A percentile compares a stretch with the other conserved stretches of the same genome.
Conservation (phyloP, 1,139 yeast species). For the Diutina siamensis region DNA sequence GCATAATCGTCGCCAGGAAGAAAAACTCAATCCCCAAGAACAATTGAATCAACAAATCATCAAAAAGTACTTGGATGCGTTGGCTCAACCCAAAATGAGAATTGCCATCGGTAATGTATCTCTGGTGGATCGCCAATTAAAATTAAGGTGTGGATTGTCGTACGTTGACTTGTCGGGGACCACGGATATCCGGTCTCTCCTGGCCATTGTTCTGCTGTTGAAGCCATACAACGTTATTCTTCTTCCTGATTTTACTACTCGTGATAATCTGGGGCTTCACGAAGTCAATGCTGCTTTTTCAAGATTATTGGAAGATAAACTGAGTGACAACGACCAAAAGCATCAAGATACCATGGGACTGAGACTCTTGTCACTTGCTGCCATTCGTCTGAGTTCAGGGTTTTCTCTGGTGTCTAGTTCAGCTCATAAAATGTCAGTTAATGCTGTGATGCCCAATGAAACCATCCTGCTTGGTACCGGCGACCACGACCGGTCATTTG, state of each 20-base stretch:
- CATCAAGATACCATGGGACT: background rate
- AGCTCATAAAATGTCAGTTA: slow-evolving; percentile 18
- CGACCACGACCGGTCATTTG: slow-evolving; percentile 9
- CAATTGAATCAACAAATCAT: slow-evolving; percentile 30
- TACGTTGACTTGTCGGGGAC: slow-evolving; percentile 78
- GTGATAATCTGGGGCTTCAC: slow-evolving; percentile 18
- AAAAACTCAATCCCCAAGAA: slow-evolving; percentile 35
- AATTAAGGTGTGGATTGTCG: slow-evolving; percentile 58
- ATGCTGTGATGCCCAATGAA: slow-evolving; percentile 27
- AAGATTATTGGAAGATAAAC: slow-evolving; percentile 22
- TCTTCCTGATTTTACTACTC: slow-evolving; percentile 32
- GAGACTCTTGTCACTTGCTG: background rate
- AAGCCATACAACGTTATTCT: slow-evolving; percentile 70
- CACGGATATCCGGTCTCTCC: slow-evolving; percentile 74
- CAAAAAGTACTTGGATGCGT: slow-evolving; percentile 42
- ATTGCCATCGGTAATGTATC: slow-evolving; percentile 12
- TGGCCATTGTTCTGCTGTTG: slow-evolving; percentile 66
- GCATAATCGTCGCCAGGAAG: slow-evolving; percentile 13
- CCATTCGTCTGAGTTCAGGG: background rate
- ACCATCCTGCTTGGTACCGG: slow-evolving; percentile 45
- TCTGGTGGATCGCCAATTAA: slow-evolving; percentile 20
- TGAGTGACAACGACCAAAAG: slow-evolving; percentile 13
- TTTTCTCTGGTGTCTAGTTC: background rate
- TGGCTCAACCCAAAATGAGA: slow-evolving; percentile 44
- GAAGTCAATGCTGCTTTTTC: slow-evolving; percentile 20